Evolutionary conservation across 495 filamentous ascomycete genomes (phyloP).

Genomic region (Penicillium arizonense): DNA sequence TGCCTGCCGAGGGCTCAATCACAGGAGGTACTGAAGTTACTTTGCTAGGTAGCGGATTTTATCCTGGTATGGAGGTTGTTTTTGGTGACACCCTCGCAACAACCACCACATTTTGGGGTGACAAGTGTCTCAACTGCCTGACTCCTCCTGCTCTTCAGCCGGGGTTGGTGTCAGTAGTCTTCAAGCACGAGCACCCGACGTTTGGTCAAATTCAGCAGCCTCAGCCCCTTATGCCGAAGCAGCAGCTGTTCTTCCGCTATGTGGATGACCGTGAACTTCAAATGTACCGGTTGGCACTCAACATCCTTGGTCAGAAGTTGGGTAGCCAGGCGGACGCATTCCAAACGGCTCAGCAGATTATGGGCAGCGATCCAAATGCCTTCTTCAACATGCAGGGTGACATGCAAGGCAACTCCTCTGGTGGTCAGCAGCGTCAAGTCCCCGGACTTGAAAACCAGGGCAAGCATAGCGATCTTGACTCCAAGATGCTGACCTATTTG

Average conservation of each 20-base stretch:
- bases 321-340: slow-evolving; percentile 50
- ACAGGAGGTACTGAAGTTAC: slow-evolving; percentile 84
- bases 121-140: slow-evolving; percentile 78
- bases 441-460: slow-evolving; percentile 41
- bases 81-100: slow-evolving; percentile 79
- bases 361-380: slow-evolving; percentile 46
- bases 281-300: slow-evolving; percentile 48
- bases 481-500: slow-evolving; percentile 67
- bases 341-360: slow-evolving; percentile 49
- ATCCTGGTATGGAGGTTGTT: slow-evolving; percentile 76
- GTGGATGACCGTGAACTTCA: slow-evolving; percentile 76
- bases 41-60: slow-evolving; percentile 75
- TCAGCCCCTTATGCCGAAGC: slow-evolving; percentile 50
- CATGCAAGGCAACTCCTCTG: slow-evolving; percentile 41
- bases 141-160: slow-evolving; percentile 70
- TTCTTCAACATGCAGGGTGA: slow-evolving; percentile 45
- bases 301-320: slow-evolving; percentile 47
- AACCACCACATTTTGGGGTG: slow-evolving; percentile 80
- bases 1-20: slow-evolving; percentile 77
- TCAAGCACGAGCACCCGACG: slow-evolving; percentile 60
- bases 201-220: slow-evolving; percentile 43
- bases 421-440: slow-evolving; percentile 44
- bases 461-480: slow-evolving; percentile 60
- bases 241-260: slow-evolving; percentile 70
- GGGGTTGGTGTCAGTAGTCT: slow-evolving; percentile 71